Base-by-base conservation (phyloP, 2,329 filamentous ascomycete genomes). In the Eutypa lata region DNA sequence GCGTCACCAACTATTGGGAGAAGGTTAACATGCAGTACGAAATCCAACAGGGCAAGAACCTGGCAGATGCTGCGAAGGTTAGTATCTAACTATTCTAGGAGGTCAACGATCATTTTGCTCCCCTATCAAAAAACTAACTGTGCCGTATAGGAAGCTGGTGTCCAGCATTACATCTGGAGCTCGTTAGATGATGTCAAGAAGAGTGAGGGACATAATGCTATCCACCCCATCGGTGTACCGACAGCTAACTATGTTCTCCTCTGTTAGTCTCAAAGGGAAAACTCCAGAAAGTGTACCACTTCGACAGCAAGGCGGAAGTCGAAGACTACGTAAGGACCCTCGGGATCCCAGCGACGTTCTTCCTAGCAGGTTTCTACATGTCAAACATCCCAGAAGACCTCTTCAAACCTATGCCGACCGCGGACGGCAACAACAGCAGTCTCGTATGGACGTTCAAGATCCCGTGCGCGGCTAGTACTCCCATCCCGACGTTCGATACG, bases 221-320 rank as follows among this genome's bases (percentile, higher is more conserved):
- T n/a, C n/a, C n/a, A n/a, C n/a, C n/a, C n/a, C n/a, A n/a, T 7
- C 8, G 4, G 35, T 7, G 47, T 43, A 42, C 11, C 19, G 8
- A 16, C 28, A 8, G 48, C 40, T 52, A 46, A 63, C 45, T 22
- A 26, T 11, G 3, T 38, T 35, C n/a, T 19, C 19, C 19, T n/a
- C n/a, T n/a, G n/a, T n/a, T 40, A 75, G 71, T 73, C 19, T 68
- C 69, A 45, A 70, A 73, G 7, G 74, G 74, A 50, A 65, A 62
- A 16, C 70, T 78, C 4, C 48, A 68, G 22, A 61, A 72, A 43
- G 73, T 79, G 28, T 67, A 73, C 55, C 77, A 81, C 57, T 86
- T 85, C 54, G 82, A 86, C 65, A 70, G 66, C 63, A 86, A 86
- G 63, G 81, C 80, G 19, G 68, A 76, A 13, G 74, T 81, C 0